These are phyloP conservation scores for Coriaria nepalensis DNA, from an alignment of 306 rosid genomes.

Conservation along the genomic window DNA sequence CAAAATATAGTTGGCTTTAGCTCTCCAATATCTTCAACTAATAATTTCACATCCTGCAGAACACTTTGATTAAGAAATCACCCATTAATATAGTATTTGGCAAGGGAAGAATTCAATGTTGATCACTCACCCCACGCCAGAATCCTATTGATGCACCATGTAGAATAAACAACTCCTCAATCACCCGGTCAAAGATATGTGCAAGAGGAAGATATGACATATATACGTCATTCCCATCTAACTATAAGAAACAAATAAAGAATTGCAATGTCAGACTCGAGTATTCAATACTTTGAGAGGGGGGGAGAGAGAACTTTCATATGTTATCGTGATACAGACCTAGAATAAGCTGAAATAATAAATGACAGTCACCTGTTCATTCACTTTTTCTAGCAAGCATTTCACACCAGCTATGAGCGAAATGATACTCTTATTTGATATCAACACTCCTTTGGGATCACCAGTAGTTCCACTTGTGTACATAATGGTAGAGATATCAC, in stretches of 20 bases:
- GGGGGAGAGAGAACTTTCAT: no score
- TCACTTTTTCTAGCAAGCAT: slow-evolving; percentile 44
- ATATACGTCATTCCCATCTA: slow-evolving; percentile 57
- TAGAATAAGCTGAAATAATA: not conserved
- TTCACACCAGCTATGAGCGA: slow-evolving; percentile 68
- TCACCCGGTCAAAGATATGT: slow-evolving; percentile 84
- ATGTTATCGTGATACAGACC: no score
- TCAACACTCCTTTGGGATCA: slow-evolving; percentile 89
- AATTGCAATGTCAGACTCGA: slow-evolving; percentile 1
- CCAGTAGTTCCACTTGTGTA: slow-evolving; percentile 98
- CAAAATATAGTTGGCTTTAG: slow-evolving; percentile 84
- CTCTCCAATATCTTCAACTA: slow-evolving; percentile 78
- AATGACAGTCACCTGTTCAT: slow-evolving; percentile 48
- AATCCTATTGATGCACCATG: slow-evolving; percentile 86
- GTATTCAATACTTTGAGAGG: no score
- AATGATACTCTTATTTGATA: slow-evolving; percentile 79
- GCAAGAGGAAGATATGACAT: slow-evolving; percentile 95
- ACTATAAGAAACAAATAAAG: slow-evolving; percentile 27
- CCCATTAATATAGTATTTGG: slow-evolving; percentile 11
- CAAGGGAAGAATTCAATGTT: slow-evolving; percentile 3
- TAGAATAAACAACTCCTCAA: slow-evolving; percentile 84
- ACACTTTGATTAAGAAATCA: slow-evolving; percentile 9
- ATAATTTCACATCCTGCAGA: slow-evolving; percentile 80
- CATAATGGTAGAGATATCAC: slow-evolving; percentile 88
- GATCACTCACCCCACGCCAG: slow-evolving; percentile 91